Base-by-base conservation (phyloP, 345 rosid genomes). In the Angophora floribunda region DNA sequence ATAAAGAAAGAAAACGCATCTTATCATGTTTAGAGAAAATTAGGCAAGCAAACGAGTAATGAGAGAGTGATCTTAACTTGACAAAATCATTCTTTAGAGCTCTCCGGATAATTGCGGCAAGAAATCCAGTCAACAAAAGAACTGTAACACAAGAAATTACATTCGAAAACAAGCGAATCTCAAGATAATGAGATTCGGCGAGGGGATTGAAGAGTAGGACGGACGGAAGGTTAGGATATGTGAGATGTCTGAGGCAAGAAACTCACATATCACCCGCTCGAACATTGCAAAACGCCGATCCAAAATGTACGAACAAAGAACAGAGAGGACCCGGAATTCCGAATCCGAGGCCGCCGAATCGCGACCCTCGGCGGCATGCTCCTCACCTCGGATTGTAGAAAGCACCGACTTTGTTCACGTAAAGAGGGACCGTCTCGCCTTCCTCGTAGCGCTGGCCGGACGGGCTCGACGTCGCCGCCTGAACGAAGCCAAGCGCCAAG, bases 391-490 rank as follows among this genome's bases (percentile, higher is more conserved):
- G 98, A 84, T 96, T 96, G 90, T 95, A 95, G 87, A 93, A 96
- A 32, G 99, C 96, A 16, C 96, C 98, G 85, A 95, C 97, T 89
- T 95, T 95, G 88, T 96, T 96, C 89, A 95, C 96, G 88, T 96
- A 95, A 44, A 95, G 95, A 24, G 96, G 96, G 86, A 96, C 96
- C 11, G 89, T 16, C 59, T 95, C 96, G 32, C 96, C 94, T 9
- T 91, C 92, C 85, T 93, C 93, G 93, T 92, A 95, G 52, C 95
- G 97, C 91, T 96, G 96, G 85, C 95, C 93, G 82, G 97, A 93
- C 85, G 93, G 93, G 80, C 93, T 96, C 47, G 96, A 93, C 91
- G 93, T 93, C 87, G 94, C 97, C 49, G 61, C 75, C 61, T 10
- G 19, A 53, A 59, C 79, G 51, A 51, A n/a, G 84, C 49, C 63